Conservation (phyloP, 495 filamentous ascomycete genomes). For the Penicillium maclennaniae region DNA sequence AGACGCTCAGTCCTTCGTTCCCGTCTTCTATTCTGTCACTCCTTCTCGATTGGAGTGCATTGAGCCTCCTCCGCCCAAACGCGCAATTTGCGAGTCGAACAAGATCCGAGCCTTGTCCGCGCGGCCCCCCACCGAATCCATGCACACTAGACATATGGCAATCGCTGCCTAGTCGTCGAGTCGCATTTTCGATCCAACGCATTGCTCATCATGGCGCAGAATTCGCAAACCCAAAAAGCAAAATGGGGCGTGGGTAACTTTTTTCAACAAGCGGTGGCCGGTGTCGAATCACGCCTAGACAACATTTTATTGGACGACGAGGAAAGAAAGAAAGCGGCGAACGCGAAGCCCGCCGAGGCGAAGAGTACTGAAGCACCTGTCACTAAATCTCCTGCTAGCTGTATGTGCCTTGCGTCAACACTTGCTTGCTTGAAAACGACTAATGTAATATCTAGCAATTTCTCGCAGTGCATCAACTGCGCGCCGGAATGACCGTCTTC, state of each 20-base stretch:
- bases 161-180: constrained; percentile 18
- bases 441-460: constrained; percentile 34
- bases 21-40: not conserved
- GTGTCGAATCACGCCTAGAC: constrained; percentile 90
- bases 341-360: constrained; percentile 21
- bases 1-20: constrained; percentile 13
- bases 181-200: constrained; percentile 1
- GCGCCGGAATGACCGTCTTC: constrained; percentile 70
- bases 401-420: constrained; percentile 9
- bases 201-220: constrained; percentile 36
- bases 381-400: constrained; percentile 17
- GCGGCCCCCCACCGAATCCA: constrained; percentile 21
- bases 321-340: constrained; percentile 30
- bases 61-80: not conserved
- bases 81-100: not conserved
- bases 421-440: not conserved
- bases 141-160: constrained; percentile 24
- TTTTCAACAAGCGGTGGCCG: constrained; percentile 85
- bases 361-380: constrained; percentile 12
- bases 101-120: constrained; percentile 11
- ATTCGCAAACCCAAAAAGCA: constrained; percentile 28
- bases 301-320: constrained; percentile 83
- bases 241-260: constrained; percentile 65
- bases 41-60: not conserved
- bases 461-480: constrained; percentile 51